phyloP scores from a whole-genome alignment of 192 early-diverging fungal species.

The Coemansia sp. region DNA sequence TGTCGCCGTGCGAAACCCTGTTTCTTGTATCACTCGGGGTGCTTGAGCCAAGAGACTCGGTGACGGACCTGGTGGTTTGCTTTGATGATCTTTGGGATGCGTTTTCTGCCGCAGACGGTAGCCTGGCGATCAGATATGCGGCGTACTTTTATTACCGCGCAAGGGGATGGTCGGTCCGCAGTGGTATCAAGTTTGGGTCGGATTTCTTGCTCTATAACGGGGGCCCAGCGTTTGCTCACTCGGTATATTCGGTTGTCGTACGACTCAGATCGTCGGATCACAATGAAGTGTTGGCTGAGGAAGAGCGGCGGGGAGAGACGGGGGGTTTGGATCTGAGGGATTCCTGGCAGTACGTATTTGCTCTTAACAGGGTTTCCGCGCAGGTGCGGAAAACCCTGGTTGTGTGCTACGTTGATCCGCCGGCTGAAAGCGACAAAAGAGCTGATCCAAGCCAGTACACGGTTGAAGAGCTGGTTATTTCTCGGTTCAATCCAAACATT shows the following conservation, averaged over 20 bases:
- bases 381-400: constrained; percentile 44
- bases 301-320: not conserved
- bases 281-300: not conserved
- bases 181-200: constrained; percentile 81
- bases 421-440: not conserved
- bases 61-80: not conserved
- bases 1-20: constrained; percentile 70
- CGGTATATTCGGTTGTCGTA: constrained; percentile 39
- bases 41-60: constrained; percentile 46
- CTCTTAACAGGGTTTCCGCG: constrained; percentile 29
- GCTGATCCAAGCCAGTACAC: constrained; percentile 20
- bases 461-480: constrained; percentile 30
- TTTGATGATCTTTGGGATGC: constrained; percentile 23
- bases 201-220: constrained; percentile 60
- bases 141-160: constrained; percentile 82
- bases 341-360: constrained; percentile 44
- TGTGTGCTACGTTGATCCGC: constrained; percentile 37
- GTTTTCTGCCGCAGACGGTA: constrained; percentile 14
- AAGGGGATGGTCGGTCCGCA: constrained; percentile 77
- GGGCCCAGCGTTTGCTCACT: constrained; percentile 36
- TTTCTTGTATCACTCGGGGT: constrained; percentile 64
- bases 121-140: constrained; percentile 65
- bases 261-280: too few species aligned
- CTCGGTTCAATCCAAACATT: constrained; percentile 46
- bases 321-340: constrained; percentile 11